Evolutionary conservation across 1,284 basidiomycete species (phyloP).

Genomic region (Ustilago loliicola): DNA sequence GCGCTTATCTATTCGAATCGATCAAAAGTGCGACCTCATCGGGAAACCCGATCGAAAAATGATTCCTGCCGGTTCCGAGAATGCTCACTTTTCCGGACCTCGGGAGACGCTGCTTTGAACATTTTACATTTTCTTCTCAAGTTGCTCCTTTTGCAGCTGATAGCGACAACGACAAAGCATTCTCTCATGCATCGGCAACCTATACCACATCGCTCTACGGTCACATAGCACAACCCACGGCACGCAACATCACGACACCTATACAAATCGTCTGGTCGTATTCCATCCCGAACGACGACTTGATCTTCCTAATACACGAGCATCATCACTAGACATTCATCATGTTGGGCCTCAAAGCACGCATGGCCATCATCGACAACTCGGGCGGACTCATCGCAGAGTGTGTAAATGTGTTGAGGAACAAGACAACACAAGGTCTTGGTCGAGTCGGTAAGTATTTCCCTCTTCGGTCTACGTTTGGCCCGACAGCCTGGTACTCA

Average conservation of each 20-base stretch:
- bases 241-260: neutral
- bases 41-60: neutral
- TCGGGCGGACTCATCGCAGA: constrained; percentile 96
- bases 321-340: neutral
- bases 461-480: neutral
- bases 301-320: neutral
- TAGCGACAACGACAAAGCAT: neutral
- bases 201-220: neutral
- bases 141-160: neutral
- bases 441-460: constrained; percentile 74
- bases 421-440: constrained; percentile 85
- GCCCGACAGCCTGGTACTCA: too few relatives aligned
- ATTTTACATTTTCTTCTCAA: constrained; percentile 17
- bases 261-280: neutral
- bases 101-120: constrained; percentile 13
- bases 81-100: constrained; percentile 11
- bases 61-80: constrained; percentile 10
- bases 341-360: constrained; percentile 70
- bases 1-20: neutral
- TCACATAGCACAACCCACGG: too few relatives aligned
- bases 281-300: neutral
- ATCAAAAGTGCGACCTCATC: neutral
- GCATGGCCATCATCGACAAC: constrained; percentile 88
- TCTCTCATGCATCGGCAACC: neutral
- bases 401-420: constrained; percentile 96